A percentile compares a stretch with the other conserved stretches of the same genome.
phyloP scores from a whole-genome alignment of 495 filamentous ascomycete species.

The Hypoxylon fragiforme region DNA sequence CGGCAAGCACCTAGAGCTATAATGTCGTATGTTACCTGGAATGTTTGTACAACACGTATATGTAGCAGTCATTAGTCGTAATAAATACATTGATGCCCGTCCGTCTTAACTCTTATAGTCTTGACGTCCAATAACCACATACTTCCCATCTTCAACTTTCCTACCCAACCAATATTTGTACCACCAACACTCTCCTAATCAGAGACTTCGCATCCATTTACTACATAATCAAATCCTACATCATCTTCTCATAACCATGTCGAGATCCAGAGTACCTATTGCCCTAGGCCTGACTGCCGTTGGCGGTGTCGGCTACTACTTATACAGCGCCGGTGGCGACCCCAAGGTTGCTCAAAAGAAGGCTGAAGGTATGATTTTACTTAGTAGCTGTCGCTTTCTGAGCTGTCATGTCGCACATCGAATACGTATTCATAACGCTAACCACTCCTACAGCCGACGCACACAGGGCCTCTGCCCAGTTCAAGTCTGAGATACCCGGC shows the following conservation, averaged over 20 bases:
- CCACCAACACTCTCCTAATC: not conserved
- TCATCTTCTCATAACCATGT: constrained; percentile 43
- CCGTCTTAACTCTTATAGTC: constrained; percentile 1
- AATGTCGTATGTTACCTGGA: constrained; percentile 22
- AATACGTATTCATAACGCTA: too few species aligned
- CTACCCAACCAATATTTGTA: not conserved
- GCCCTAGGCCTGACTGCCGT: constrained; percentile 65
- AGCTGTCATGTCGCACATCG: too few species aligned
- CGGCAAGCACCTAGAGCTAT: constrained; percentile 14
- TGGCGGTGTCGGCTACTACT: constrained; percentile 81
- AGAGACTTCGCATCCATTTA: constrained; percentile 2
- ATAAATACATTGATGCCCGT: constrained; percentile 16
- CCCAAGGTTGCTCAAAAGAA: constrained; percentile 80
- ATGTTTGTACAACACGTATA: too few species aligned
- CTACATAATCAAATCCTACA: constrained; percentile 2
- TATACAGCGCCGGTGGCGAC: constrained; percentile 84
- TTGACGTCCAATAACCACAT: constrained; percentile 20
- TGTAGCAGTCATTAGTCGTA: constrained; percentile 7
- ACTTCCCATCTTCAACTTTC: constrained; percentile 13
- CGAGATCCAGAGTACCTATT: constrained; percentile 58
- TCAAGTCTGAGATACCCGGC: constrained; percentile 62
- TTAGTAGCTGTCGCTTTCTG: too few species aligned
- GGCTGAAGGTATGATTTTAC: constrained; percentile 67
- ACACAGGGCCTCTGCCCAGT: constrained; percentile 62
- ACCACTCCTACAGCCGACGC: constrained; percentile 60